Evolutionary conservation across 2,329 filamentous ascomycete species (phyloP).

Genomic region (Dendryphion nanum): DNA sequence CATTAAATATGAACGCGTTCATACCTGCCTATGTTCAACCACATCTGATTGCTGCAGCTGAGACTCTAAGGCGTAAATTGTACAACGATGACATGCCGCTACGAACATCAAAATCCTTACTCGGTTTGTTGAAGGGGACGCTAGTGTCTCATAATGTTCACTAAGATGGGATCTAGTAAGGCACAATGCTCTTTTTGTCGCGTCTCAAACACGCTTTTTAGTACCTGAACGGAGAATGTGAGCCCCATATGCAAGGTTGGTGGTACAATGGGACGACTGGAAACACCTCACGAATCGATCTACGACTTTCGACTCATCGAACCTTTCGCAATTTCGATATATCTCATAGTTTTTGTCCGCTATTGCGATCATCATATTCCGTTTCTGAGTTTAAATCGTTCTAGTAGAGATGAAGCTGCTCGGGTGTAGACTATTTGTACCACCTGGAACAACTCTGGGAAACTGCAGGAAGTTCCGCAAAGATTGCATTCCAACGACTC

Average conservation of each 20-base stretch:
- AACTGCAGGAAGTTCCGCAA: too few species aligned
- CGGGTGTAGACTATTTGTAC: too few species aligned
- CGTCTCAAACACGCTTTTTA: conserved; percentile 20
- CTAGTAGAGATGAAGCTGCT: neutral
- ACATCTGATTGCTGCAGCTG: neutral
- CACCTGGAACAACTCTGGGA: too few species aligned
- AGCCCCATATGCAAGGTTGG: conserved; percentile 29
- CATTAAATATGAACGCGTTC: too few species aligned
- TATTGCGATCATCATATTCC: neutral
- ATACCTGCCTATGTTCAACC: neutral
- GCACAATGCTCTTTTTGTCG: conserved; percentile 11
- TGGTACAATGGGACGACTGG: conserved; percentile 15
- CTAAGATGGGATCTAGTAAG: conserved; percentile 16
- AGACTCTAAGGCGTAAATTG: neutral
- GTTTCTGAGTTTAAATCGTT: neutral
- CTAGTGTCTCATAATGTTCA: conserved; percentile 18
- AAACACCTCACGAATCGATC: conserved; percentile 8
- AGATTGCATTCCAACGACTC: neutral
- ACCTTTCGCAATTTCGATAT: neutral
- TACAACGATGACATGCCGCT: conserved; percentile 4
- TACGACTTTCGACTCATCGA: too few species aligned
- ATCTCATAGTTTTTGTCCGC: too few species aligned
- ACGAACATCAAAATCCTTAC: conserved; percentile 1
- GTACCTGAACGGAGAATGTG: conserved; percentile 29
- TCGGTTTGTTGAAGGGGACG: conserved; percentile 20